A percentile compares a stretch with the other conserved stretches of the same genome.
Evolutionary conservation across 306 rosid genomes (phyloP).

Genomic region (Medicago lupulina): DNA sequence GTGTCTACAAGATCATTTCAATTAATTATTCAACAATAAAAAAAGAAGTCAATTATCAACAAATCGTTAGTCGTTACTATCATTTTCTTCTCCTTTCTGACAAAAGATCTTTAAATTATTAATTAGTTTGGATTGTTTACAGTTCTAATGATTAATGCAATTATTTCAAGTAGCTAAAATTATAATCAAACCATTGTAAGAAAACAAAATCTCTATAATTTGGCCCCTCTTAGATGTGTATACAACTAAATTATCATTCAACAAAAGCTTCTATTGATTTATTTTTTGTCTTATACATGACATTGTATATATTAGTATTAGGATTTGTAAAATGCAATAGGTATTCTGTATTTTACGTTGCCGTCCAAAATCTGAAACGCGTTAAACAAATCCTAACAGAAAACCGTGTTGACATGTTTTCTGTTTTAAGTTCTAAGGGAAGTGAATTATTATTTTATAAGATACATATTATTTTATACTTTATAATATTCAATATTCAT

Average conservation of each 20-base stretch:
- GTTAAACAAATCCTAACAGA: constrained; percentile 51
- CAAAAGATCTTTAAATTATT: neutral
- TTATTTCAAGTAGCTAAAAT: constrained; percentile 28
- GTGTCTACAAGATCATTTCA: constrained; percentile 38
- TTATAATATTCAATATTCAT: constrained; percentile 10
- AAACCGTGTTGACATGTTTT: constrained; percentile 59
- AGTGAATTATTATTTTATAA: constrained; percentile 35
- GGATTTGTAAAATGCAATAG: constrained; percentile 40
- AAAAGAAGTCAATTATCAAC: constrained; percentile 3
- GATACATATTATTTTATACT: constrained; percentile 20
- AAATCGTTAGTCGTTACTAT: neutral
- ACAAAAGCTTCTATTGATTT: neutral
- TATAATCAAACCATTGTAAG: neutral
- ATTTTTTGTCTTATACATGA: constrained; percentile 17
- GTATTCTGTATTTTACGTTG: constrained; percentile 45
- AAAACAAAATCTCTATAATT: constrained; percentile 13
- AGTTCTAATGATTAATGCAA: constrained; percentile 1
- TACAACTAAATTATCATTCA: constrained; percentile 15
- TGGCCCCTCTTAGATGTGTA: constrained; percentile 22
- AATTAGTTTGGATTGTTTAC: neutral
- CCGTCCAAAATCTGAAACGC: constrained; percentile 56
- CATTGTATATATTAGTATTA: constrained; percentile 33
- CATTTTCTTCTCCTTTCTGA: neutral
- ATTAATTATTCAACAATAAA: neutral
- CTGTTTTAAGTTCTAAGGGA: constrained; percentile 40